Conservation (phyloP, 2,329 filamentous ascomycete species). For the Fusarium udum region DNA sequence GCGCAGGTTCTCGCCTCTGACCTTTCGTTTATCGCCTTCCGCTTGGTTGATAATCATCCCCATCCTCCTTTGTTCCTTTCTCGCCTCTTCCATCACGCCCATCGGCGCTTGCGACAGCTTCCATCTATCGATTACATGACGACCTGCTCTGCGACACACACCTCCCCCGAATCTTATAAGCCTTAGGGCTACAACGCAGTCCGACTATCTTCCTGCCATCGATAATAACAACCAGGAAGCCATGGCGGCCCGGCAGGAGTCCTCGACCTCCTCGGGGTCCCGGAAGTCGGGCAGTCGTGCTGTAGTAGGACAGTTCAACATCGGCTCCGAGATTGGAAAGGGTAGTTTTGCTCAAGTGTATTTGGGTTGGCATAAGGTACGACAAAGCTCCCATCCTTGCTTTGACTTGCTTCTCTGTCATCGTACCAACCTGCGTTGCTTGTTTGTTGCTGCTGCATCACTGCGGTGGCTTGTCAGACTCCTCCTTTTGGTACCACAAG, state of each 20-base stretch:
- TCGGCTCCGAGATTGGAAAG: constrained; percentile 91
- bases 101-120: constrained; percentile 20
- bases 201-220: constrained; percentile 47
- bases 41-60: constrained; percentile 25
- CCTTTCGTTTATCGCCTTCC: constrained; percentile 17
- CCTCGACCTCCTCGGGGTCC: constrained; percentile 48
- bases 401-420: constrained; percentile 16
- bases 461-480: not conserved
- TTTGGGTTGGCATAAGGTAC: constrained; percentile 82
- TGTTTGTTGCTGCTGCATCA: constrained; percentile 12
- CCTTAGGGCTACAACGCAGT: constrained; percentile 48
- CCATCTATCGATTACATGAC: constrained; percentile 53
- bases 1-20: constrained; percentile 13
- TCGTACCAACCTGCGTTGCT: constrained; percentile 13
- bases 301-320: constrained; percentile 80
- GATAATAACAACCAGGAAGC: constrained; percentile 48
- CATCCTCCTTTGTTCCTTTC: constrained; percentile 2
- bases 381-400: constrained; percentile 5
- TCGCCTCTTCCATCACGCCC: constrained; percentile 15
- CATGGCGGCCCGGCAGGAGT: constrained; percentile 54
- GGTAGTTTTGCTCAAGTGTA: constrained; percentile 98
- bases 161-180: constrained; percentile 50
- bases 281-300: constrained; percentile 48
- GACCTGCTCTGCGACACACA: constrained; percentile 47
- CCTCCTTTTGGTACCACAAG: constrained; percentile 1